Evolutionary conservation across 2,329 filamentous ascomycete genomes (phyloP).

Genomic region (Gaeumannomyces sp.): DNA sequence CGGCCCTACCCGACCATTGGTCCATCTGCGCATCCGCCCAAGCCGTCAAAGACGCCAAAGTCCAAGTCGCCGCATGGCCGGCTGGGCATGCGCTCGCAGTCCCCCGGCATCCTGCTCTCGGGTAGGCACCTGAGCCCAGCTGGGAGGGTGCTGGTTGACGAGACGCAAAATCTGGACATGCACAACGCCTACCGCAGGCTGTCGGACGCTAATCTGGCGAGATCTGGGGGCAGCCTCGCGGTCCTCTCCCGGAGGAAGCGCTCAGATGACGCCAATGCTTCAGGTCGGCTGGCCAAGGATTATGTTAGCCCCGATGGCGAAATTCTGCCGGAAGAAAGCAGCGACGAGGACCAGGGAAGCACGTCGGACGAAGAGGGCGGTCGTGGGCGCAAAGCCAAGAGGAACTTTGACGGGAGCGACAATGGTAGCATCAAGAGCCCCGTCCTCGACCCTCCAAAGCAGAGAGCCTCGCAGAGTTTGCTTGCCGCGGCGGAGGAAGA

Average conservation of each 20-base stretch:
- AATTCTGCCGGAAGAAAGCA: conserved; percentile 58
- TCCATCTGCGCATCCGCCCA: conserved; percentile 17
- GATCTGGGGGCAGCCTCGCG: conserved; percentile 57
- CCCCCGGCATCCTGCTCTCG: conserved; percentile 31
- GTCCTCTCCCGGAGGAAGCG: conserved; percentile 51
- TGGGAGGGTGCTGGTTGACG: conserved; percentile 43
- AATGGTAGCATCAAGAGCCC: conserved; percentile 26
- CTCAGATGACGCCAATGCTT: conserved; percentile 33
- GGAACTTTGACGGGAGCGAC: conserved; percentile 35
- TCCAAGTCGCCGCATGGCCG: conserved; percentile 50
- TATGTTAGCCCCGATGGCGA: conserved; percentile 61
- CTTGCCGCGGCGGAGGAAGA: conserved; percentile 74
- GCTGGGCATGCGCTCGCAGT: conserved; percentile 44
- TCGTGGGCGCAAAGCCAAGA: conserved; percentile 51
- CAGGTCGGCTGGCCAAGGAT: conserved; percentile 60
- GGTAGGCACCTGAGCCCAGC: conserved; percentile 32
- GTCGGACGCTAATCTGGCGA: conserved; percentile 63
- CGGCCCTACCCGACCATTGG: conserved; percentile 33
- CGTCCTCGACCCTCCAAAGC: conserved; percentile 23
- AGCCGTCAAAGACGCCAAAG: conserved; percentile 29
- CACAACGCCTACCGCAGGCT: conserved; percentile 63
- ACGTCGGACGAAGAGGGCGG: conserved; percentile 63
- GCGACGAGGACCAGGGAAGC: conserved; percentile 50
- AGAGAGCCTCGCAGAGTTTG: conserved; percentile 46
- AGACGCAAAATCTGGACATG: conserved; percentile 59